Conservation (phyloP, 2,329 filamentous ascomycete genomes). For the Lachnellula subtilissima region DNA sequence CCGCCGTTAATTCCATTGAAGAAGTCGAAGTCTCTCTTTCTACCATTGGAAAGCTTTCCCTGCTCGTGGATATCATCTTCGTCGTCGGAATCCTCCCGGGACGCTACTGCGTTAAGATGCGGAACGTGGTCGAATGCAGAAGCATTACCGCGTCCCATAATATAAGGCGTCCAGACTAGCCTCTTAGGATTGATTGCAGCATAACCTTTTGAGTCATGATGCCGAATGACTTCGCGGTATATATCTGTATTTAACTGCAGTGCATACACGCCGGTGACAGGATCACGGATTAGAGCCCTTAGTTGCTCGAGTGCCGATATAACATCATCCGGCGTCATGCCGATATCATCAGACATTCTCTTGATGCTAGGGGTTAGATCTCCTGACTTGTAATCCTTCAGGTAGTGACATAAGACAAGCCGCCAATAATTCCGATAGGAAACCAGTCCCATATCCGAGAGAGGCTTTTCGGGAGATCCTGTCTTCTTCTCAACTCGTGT, state of each 20-base stretch:
- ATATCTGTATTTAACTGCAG: constrained; percentile 82
- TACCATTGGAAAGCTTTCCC: constrained; percentile 14
- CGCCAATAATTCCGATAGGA: constrained; percentile 99
- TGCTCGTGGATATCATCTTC: constrained; percentile 20
- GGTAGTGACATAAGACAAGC: constrained; percentile 77
- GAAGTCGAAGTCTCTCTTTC: constrained; percentile 23
- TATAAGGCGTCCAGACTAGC: constrained; percentile 92
- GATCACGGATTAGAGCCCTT: constrained; percentile 83
- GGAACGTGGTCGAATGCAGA: constrained; percentile 80
- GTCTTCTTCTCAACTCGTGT: constrained; percentile 91
- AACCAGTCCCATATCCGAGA: constrained; percentile 96
- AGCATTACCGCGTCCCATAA: constrained; percentile 84
- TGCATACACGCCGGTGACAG: constrained; percentile 81
- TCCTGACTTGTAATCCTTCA: constrained; percentile 58
- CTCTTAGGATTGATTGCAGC: constrained; percentile 75
- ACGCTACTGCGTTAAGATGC: constrained; percentile 78
- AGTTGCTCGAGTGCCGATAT: constrained; percentile 89
- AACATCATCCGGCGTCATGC: constrained; percentile 94
- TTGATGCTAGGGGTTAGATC: constrained; percentile 52
- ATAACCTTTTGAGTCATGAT: constrained; percentile 85
- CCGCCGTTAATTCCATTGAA: constrained; percentile 23
- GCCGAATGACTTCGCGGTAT: constrained; percentile 80
- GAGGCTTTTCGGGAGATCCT: constrained; percentile 91
- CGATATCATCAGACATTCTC: constrained; percentile 79
- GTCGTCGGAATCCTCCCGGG: constrained; percentile 61